These are phyloP conservation scores for Ceratocystis papillata DNA, from an alignment of 2,329 filamentous ascomycete species.

Conservation along the genomic window DNA sequence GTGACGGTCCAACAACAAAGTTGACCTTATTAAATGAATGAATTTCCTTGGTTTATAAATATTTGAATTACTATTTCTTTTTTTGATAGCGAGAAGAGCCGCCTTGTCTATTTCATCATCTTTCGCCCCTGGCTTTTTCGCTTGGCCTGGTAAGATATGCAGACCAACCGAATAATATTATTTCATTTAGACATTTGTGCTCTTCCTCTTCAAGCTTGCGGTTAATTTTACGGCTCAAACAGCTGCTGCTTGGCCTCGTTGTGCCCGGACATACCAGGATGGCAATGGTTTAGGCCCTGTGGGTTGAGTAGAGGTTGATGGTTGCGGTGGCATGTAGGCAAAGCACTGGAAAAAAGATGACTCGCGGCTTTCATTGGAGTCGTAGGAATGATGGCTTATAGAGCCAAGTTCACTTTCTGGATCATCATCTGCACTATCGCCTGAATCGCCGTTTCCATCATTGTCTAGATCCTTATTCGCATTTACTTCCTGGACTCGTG, in stretches of 20 bases:
- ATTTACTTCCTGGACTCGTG: too few species aligned
- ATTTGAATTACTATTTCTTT: background rate
- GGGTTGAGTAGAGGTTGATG: background rate
- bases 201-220: too few species aligned
- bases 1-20: background rate
- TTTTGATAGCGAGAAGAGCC: background rate
- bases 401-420: background rate
- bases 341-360: background rate
- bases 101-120: background rate
- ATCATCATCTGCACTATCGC: background rate
- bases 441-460: too few species aligned
- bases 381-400: background rate
- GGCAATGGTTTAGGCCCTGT: background rate
- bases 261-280: too few species aligned
- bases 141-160: too few species aligned
- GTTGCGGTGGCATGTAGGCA: background rate
- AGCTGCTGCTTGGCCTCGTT: too few species aligned
- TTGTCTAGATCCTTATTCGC: too few species aligned
- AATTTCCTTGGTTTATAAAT: background rate
- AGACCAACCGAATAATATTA: too few species aligned
- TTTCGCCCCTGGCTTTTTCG: too few species aligned
- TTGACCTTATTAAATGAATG: background rate
- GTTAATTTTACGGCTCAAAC: too few species aligned
- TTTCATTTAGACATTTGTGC: too few species aligned
- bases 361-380: background rate